Conservation (phyloP, 2,329 filamentous ascomycete species). For the Zymoseptoria ardabiliae region DNA sequence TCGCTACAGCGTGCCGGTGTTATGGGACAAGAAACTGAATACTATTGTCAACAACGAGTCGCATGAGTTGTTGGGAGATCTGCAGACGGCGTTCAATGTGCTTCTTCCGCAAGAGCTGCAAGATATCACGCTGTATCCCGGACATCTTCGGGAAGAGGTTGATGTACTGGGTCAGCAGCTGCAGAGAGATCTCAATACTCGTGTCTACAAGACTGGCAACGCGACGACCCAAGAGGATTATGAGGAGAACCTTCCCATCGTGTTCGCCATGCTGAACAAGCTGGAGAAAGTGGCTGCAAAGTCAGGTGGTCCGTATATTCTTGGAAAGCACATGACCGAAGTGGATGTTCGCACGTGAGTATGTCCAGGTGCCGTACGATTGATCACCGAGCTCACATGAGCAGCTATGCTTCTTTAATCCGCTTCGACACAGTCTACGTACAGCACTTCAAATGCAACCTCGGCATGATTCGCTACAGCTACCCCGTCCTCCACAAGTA, state of each 20-base stretch:
- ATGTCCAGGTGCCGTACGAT: neutral
- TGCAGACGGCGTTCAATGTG: constrained; percentile 50
- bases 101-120: constrained; percentile 39
- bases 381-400: neutral
- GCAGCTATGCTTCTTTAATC: constrained; percentile 48
- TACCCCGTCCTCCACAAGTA: constrained; percentile 52
- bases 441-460: constrained; percentile 61
- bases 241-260: constrained; percentile 45
- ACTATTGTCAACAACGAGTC: constrained; percentile 57
- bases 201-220: constrained; percentile 56
- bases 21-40: constrained; percentile 54
- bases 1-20: constrained; percentile 52
- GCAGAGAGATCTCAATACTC: constrained; percentile 49
- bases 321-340: constrained; percentile 51
- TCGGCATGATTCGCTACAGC: constrained; percentile 50
- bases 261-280: constrained; percentile 55
- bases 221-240: constrained; percentile 49
- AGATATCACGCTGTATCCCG: constrained; percentile 48
- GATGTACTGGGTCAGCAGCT: constrained; percentile 49
- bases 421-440: constrained; percentile 56
- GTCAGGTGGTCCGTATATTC: constrained; percentile 49
- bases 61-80: constrained; percentile 50
- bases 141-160: constrained; percentile 41
- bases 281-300: constrained; percentile 44
- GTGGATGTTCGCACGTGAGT: constrained; percentile 45